These are phyloP conservation scores for Naegleria fowleri DNA, from an alignment of 208 protist genomes.

Conservation along the genomic window DNA sequence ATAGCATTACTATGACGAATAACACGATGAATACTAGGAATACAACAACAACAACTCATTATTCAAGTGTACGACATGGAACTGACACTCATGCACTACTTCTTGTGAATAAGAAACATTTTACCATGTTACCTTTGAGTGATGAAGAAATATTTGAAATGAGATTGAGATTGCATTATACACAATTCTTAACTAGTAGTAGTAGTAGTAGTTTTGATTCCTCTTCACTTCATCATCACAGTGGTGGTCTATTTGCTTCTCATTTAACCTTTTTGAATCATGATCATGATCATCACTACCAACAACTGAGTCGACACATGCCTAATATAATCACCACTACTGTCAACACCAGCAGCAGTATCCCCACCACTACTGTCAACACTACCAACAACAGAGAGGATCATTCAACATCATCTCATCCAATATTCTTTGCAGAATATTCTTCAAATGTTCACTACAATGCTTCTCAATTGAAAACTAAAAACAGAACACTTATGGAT, in stretches of 20 bases:
- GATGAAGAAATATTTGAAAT: neutral
- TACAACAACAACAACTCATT: too few relatives aligned
- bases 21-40: too few relatives aligned
- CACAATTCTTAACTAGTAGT: neutral
- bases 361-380: too few relatives aligned
- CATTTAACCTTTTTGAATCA: neutral
- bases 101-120: neutral
- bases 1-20: too few relatives aligned
- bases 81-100: neutral
- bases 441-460: neutral
- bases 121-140: neutral
- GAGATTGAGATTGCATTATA: neutral
- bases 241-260: neutral
- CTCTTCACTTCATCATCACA: neutral
- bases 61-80: too few relatives aligned
- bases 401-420: too few relatives aligned
- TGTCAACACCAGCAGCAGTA: too few relatives aligned
- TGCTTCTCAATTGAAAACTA: neutral
- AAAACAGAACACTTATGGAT: neutral
- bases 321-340: too few relatives aligned
- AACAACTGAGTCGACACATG: neutral
- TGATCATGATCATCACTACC: neutral
- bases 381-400: neutral
- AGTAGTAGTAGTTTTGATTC: too few relatives aligned
- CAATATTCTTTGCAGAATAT: neutral